These are phyloP conservation scores for Trichoderma guizhouense DNA, from an alignment of 2,329 filamentous ascomycete genomes.

Conservation along the genomic window DNA sequence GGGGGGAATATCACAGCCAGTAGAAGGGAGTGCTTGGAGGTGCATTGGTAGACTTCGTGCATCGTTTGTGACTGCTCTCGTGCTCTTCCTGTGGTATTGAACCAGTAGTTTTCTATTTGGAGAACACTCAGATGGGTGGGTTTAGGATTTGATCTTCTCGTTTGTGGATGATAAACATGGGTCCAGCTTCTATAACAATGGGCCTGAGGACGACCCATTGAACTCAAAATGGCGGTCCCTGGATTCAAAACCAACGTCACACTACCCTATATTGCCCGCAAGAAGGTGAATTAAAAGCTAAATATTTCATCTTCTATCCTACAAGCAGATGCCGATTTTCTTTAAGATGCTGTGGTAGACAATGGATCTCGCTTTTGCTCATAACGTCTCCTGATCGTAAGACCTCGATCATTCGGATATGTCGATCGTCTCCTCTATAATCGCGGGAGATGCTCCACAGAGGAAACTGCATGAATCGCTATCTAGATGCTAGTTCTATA, in stretches of 20 bases:
- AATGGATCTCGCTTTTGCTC: background rate
- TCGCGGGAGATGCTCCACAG: background rate
- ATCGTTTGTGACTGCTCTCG: background rate
- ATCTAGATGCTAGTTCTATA: background rate
- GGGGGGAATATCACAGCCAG: background rate
- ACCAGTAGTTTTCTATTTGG: background rate
- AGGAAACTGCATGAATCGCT: too few species aligned
- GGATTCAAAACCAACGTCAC: background rate
- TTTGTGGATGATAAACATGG: background rate
- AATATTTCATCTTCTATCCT: background rate
- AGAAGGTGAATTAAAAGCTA: background rate
- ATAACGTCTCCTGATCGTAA: background rate
- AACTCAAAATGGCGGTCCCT: background rate
- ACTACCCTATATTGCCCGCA: background rate
- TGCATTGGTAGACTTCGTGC: background rate
- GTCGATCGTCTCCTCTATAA: background rate
- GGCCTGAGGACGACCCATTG: background rate
- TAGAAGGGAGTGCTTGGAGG: background rate
- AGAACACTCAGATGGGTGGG: background rate
- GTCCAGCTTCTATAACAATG: background rate
- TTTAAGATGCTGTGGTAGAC: background rate
- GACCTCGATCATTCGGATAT: background rate
- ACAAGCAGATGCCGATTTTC: rapidly evolving
- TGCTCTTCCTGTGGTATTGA: background rate
- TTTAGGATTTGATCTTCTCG: background rate